These are phyloP conservation scores for Gamarada debralockiae DNA, from an alignment of 495 filamentous ascomycete species.

Conservation along the genomic window DNA sequence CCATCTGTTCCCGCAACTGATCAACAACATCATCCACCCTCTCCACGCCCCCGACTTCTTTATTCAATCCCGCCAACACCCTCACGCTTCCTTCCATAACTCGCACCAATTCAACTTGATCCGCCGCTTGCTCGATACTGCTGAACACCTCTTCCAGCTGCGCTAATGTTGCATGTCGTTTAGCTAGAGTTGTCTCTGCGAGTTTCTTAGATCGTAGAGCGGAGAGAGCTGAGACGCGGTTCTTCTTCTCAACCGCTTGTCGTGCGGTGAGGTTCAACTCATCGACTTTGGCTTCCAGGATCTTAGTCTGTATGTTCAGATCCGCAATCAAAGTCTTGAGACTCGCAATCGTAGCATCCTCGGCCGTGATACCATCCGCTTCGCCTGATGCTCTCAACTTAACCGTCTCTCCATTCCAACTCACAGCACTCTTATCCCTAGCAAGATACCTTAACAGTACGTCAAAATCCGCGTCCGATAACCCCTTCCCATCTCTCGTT, in stretches of 20 bases:
- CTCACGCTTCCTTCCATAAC: conserved; percentile 75
- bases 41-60: conserved; percentile 71
- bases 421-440: conserved; percentile 60
- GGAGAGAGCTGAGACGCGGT: conserved; percentile 67
- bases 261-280: conserved; percentile 60
- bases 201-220: conserved; percentile 81
- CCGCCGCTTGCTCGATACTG: conserved; percentile 79
- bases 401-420: conserved; percentile 68
- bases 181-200: conserved; percentile 63
- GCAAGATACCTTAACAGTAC: conserved; percentile 68
- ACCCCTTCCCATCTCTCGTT: conserved; percentile 39
- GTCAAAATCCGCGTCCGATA: conserved; percentile 64
- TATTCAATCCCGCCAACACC: conserved; percentile 69
- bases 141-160: conserved; percentile 79
- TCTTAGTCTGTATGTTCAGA: conserved; percentile 52
- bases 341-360: conserved; percentile 78
- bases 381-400: conserved; percentile 58
- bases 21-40: conserved; percentile 73
- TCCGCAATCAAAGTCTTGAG: conserved; percentile 64
- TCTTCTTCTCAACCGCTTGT: conserved; percentile 62
- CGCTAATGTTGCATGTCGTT: conserved; percentile 63
- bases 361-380: conserved; percentile 54
- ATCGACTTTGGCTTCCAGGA: conserved; percentile 49
- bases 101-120: conserved; percentile 73
- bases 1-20: conserved; percentile 73